phyloP scores from a whole-genome alignment of 2,329 filamentous ascomycete species.

The Orbilia blumenaviensis region DNA sequence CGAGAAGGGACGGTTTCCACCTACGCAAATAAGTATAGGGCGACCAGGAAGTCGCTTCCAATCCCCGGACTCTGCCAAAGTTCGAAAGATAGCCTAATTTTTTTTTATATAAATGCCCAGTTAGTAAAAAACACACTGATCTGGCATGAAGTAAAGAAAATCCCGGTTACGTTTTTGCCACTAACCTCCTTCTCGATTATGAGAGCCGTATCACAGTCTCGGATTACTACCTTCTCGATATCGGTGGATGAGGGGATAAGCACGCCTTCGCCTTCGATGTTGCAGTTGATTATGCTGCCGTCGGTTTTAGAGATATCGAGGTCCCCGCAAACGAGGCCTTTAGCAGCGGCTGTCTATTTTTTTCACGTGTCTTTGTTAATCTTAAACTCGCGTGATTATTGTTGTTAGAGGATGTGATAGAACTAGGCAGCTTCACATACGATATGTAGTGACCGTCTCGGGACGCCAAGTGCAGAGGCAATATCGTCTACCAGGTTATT shows the following conservation, averaged over 20 bases:
- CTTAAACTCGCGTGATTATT: neutral
- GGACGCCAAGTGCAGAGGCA: conserved; percentile 73
- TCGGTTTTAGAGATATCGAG: conserved; percentile 65
- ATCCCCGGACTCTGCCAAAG: conserved; percentile 47
- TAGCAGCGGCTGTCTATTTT: conserved; percentile 76
- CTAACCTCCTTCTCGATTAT: conserved; percentile 80
- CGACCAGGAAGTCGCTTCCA: conserved; percentile 40
- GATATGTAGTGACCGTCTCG: conserved; percentile 74
- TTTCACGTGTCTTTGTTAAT: conserved; percentile 16
- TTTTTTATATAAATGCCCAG: neutral
- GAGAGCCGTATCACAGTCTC: conserved; percentile 70
- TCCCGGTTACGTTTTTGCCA: conserved; percentile 38
- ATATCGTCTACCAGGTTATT: conserved; percentile 78
- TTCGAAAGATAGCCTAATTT: conserved; percentile 45
- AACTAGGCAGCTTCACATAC: conserved; percentile 62
- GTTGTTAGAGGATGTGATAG: neutral
- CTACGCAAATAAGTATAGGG: conserved; percentile 54
- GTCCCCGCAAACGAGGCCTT: conserved; percentile 74
- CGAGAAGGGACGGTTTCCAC: neutral
- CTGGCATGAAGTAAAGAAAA: neutral
- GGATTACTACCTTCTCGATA: conserved; percentile 66
- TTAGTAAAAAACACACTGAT: conserved; percentile 24
- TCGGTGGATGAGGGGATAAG: conserved; percentile 69
- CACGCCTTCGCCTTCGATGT: conserved; percentile 63
- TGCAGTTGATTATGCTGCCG: conserved; percentile 62